Evolutionary conservation across 202 grass and related monocot species (phyloP), one percentile per base, ranked within the genome.

Genomic region (Saccharum hybrid): DNA sequence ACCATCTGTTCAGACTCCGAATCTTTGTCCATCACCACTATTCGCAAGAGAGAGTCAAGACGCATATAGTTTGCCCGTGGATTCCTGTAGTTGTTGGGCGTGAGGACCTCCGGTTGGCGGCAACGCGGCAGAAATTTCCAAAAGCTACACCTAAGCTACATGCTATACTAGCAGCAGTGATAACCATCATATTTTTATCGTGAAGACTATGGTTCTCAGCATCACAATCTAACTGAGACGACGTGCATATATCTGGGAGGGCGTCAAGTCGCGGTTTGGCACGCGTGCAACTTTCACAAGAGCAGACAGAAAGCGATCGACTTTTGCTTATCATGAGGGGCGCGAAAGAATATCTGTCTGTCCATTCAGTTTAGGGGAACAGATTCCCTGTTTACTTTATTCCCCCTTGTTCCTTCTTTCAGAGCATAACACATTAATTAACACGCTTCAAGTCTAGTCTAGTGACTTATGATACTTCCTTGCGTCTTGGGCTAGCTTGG

Each of bases 201-300:
- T 10, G 36, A 57, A 52, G 68, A 71, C 48, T 60, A n/a, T 6
- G 43, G 19, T n/a, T 7, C 21, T 7, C 4, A 6, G 66, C 38
- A 77, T 71, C 66, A 65, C 13, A 78, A 43, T 57, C 71, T 43
- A 72, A 78, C 45, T 83, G 13, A 65, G 45, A 28, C 15, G n/a
- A 39, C 8, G 14, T 23, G 18, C 37, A 68, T 42, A 63, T 52
- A 18, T 51, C 69, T 33, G 70, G 63, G 26, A 66, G 40, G 14
- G 1, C 76, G 74, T 66, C 60, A 73, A 83, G 80, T 74, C 80
- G 4, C 74, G 60, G 74, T 83, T 85, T 71, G 66, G 83, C 76
- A 71, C 65, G 65, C n/a, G 65, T 78, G 64, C 73, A 61, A 77
- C 63, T 28, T 77, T 49, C 74, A 49, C 19, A 42, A 21, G 66